Evolutionary conservation across 2,329 filamentous ascomycete genomes (phyloP).

Genomic region (Fusarium staphyleae): DNA sequence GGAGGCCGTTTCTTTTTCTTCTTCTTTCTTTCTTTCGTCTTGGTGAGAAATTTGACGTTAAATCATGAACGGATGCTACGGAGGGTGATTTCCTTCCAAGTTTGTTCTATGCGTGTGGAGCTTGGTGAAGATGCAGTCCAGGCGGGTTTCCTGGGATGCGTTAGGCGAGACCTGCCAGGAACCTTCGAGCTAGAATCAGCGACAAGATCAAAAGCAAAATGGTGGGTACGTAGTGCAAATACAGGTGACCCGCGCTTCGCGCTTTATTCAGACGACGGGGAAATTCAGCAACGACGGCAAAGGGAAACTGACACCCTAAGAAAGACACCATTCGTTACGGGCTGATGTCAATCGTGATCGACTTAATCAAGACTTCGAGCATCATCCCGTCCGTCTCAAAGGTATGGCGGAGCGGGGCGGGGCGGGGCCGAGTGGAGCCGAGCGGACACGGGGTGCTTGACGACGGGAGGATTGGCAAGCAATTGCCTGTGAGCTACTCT

Average conservation of each 20-base stretch:
- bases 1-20: neutral
- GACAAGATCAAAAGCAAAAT: slow-evolving; percentile 1
- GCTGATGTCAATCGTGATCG: slow-evolving; percentile 20
- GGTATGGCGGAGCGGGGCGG: too few relatives aligned
- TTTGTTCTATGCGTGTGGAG: slow-evolving; percentile 16
- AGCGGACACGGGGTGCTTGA: neutral
- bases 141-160: neutral
- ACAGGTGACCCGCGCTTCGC: slow-evolving; percentile 6
- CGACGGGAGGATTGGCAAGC: neutral
- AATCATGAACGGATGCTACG: slow-evolving; percentile 12
- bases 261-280: slow-evolving; percentile 13
- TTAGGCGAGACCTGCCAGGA: neutral
- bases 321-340: slow-evolving; percentile 5
- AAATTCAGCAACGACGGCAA: slow-evolving; percentile 6
- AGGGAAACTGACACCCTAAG: slow-evolving; percentile 4
- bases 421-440: slow-evolving; percentile 36
- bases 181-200: slow-evolving; percentile 1
- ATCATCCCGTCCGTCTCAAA: too few relatives aligned
- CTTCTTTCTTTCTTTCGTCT: slow-evolving; percentile 2
- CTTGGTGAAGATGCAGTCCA: slow-evolving; percentile 7
- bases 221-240: slow-evolving; percentile 1
- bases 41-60: slow-evolving; percentile 4
- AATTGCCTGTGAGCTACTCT: slow-evolving; percentile 5
- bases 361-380: slow-evolving; percentile 2
- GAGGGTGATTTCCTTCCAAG: slow-evolving; percentile 7